These are phyloP conservation scores for Cercospora zeina DNA, from an alignment of 2,329 filamentous ascomycete species.

Conservation along the genomic window DNA sequence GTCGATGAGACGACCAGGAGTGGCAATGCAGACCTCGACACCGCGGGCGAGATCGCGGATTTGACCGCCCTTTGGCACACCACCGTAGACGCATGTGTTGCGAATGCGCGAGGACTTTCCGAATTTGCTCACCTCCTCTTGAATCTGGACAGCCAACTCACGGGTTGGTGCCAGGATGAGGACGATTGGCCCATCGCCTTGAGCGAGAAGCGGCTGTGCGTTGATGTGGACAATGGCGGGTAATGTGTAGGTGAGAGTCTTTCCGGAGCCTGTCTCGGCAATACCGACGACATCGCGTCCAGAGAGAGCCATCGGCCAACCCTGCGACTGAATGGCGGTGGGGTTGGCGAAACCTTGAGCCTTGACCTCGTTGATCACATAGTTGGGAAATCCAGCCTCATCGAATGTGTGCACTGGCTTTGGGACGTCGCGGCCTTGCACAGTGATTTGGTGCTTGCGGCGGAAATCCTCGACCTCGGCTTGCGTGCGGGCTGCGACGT, in stretches of 20 bases:
- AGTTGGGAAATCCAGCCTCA: slow-evolving; percentile 93
- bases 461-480: slow-evolving; percentile 88
- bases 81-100: slow-evolving; percentile 98
- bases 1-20: slow-evolving; percentile 94
- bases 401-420: slow-evolving; percentile 97
- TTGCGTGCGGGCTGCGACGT: slow-evolving; percentile 70
- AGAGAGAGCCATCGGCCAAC: slow-evolving; percentile 98
- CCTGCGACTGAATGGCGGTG: slow-evolving; percentile 95
- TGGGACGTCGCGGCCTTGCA: slow-evolving; percentile 77
- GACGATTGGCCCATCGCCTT: slow-evolving; percentile 94
- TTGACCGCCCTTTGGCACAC: slow-evolving; percentile 96
- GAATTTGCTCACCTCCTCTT: slow-evolving; percentile 98
- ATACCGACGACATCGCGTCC: slow-evolving; percentile 98
- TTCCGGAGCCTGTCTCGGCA: slow-evolving; percentile 97
- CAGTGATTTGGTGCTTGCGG: slow-evolving; percentile 77
- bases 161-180: slow-evolving; percentile 93
- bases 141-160: slow-evolving; percentile 97
- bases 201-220: slow-evolving; percentile 91
- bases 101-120: slow-evolving; percentile 96
- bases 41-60: slow-evolving; percentile 92
- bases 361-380: slow-evolving; percentile 98
- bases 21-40: slow-evolving; percentile 98
- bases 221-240: slow-evolving; percentile 99
- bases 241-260: slow-evolving; percentile 97
- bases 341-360: slow-evolving; percentile 91